Evolutionary conservation across 2,329 filamentous ascomycete species (phyloP).

Genomic region (Aspergillus sp.): DNA sequence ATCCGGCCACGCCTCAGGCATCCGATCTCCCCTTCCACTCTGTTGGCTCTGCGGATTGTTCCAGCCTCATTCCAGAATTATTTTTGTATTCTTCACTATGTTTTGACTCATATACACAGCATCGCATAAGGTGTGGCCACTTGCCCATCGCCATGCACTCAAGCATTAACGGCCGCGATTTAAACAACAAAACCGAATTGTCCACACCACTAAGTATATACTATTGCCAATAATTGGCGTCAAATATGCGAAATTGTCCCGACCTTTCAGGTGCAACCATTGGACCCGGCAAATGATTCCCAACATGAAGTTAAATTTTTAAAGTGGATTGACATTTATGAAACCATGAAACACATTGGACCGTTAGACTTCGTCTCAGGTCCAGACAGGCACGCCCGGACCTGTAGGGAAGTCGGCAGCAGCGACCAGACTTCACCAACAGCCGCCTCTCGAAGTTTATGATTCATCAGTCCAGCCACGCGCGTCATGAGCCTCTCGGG

Average conservation of each 20-base stretch:
- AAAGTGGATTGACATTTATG: background rate
- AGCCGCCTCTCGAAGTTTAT: conserved; percentile 7
- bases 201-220: background rate
- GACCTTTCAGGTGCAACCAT: background rate
- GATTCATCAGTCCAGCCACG: conserved; percentile 17
- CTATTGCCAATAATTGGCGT: conserved; percentile 16
- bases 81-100: background rate
- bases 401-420: background rate
- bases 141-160: background rate
- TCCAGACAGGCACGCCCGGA: background rate
- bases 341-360: conserved; percentile 6
- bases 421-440: background rate
- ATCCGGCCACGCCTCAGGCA: conserved; percentile 13
- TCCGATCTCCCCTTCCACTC: background rate
- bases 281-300: background rate
- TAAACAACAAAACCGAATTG: background rate
- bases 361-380: background rate
- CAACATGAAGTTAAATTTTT: background rate
- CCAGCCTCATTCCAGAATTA: background rate
- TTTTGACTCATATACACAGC: background rate
- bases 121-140: background rate
- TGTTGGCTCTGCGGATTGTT: background rate
- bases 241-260: background rate
- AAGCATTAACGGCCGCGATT: background rate
- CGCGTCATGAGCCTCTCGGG: conserved; percentile 15